Conservation (phyloP, 768 basidiomycete genomes). For the Rhodosporidiobolus sp. region DNA sequence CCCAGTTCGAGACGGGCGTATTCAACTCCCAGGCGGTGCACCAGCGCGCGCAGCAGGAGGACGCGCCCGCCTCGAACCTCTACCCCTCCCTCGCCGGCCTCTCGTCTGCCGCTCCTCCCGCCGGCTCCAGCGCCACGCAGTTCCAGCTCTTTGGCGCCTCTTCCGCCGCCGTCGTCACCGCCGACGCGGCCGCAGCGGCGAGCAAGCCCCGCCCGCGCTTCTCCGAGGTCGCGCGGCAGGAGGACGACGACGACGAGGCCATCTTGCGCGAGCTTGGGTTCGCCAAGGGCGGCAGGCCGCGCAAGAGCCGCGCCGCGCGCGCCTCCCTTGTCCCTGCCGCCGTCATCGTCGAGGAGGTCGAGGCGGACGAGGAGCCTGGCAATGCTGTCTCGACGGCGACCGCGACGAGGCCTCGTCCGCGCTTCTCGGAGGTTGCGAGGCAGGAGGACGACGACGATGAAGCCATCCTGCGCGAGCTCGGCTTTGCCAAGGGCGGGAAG, state of each 20-base stretch:
- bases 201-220: constrained; percentile 14
- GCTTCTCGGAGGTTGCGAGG: constrained; percentile 26
- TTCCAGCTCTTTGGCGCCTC: constrained; percentile 8
- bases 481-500: constrained; percentile 28
- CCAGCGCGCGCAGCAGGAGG: background rate
- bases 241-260: constrained; percentile 39
- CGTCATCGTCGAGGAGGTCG: constrained; percentile 7
- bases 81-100: background rate
- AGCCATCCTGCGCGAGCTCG: constrained; percentile 26
- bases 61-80: background rate
- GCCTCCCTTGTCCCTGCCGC: background rate
- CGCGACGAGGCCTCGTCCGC: constrained; percentile 6
- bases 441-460: constrained; percentile 39
- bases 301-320: constrained; percentile 22
- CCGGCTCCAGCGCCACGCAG: background rate
- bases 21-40: constrained; percentile 3
- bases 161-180: no score
- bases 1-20: background rate
- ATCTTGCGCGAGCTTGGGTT: constrained; percentile 31
- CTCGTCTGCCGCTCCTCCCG: background rate
- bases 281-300: constrained; percentile 21
- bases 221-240: constrained; percentile 24
- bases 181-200: background rate
- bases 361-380: constrained; percentile 26
- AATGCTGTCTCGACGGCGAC: no score